These are phyloP conservation scores for Omphalotus olearius DNA, from an alignment of 1,284 basidiomycete species.

Conservation along the genomic window DNA sequence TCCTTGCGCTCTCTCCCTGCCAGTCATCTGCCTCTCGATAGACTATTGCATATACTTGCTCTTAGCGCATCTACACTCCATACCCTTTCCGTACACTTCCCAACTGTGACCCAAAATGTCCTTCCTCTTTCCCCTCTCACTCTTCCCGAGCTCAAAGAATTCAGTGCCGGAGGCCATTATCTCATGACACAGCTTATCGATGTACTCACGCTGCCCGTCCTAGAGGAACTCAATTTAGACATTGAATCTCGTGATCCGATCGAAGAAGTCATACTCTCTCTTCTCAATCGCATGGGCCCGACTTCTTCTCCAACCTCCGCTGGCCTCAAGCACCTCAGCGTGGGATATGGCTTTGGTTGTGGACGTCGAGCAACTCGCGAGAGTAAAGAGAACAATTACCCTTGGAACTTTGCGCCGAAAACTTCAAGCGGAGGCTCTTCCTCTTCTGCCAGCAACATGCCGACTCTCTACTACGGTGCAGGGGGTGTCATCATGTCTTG, in stretches of 20 bases:
- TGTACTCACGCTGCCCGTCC: constrained; percentile 48
- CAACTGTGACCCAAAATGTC: constrained; percentile 51
- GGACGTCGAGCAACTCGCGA: constrained; percentile 10
- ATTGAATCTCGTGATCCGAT: constrained; percentile 65
- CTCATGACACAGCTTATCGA: constrained; percentile 62
- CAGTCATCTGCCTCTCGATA: constrained; percentile 57
- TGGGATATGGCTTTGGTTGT: constrained; percentile 47
- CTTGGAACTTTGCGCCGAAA: constrained; percentile 22
- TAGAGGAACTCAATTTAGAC: constrained; percentile 56
- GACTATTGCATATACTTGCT: constrained; percentile 56
- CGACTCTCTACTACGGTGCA: constrained; percentile 19
- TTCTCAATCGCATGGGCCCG: constrained; percentile 39
- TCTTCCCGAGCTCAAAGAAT: constrained; percentile 45
- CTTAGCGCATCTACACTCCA: constrained; percentile 50
- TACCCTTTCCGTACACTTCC: constrained; percentile 55
- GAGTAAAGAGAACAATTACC: constrained; percentile 16
- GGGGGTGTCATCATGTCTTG: constrained; percentile 42
- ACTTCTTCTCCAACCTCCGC: constrained; percentile 39
- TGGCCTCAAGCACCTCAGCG: constrained; percentile 45
- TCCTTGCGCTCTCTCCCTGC: constrained; percentile 62
- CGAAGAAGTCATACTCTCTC: constrained; percentile 57
- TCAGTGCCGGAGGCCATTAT: constrained; percentile 62
- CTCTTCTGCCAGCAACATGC: background rate
- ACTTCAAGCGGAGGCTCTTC: background rate
- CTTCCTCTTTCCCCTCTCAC: constrained; percentile 52